A percentile compares a stretch with the other conserved stretches of the same genome.
Conservation (phyloP, 768 basidiomycete genomes). For the Hypholoma sublateritium region DNA sequence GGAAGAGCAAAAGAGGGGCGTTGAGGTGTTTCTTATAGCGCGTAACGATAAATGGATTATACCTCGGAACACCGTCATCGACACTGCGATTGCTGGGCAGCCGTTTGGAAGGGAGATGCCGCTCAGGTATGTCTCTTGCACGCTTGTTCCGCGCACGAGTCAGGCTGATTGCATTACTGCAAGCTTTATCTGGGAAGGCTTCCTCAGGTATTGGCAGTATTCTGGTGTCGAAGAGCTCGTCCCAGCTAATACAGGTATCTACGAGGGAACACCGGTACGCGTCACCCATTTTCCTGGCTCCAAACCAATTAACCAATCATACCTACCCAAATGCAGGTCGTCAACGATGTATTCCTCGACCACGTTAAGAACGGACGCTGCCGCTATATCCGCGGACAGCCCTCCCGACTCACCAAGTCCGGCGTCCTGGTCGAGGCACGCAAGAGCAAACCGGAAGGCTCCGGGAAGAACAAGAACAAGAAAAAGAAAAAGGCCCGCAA, state of each 20-base stretch:
- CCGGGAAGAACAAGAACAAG: conserved; percentile 16
- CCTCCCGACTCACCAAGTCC: conserved; percentile 32
- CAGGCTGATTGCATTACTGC: too few relatives aligned
- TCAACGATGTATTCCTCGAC: conserved; percentile 50
- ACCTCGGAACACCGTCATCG: conserved; percentile 44
- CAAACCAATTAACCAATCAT: neutral
- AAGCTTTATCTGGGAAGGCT: conserved; percentile 45
- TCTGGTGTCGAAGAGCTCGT: conserved; percentile 43
- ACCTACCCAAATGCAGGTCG: conserved; percentile 27
- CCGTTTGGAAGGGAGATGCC: conserved; percentile 56
- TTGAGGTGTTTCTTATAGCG: conserved; percentile 37
- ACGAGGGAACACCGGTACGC: conserved; percentile 45
- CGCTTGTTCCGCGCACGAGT: too few relatives aligned
- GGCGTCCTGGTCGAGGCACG: conserved; percentile 40
- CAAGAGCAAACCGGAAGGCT: conserved; percentile 23
- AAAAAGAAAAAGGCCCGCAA: conserved; percentile 16
- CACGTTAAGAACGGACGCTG: conserved; percentile 43
- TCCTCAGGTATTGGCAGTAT: conserved; percentile 44
- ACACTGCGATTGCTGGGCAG: conserved; percentile 46
- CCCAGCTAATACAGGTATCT: conserved; percentile 40
- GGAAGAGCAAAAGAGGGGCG: conserved; percentile 19
- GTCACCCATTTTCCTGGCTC: neutral
- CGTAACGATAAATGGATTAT: conserved; percentile 55
- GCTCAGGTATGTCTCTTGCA: conserved; percentile 29
- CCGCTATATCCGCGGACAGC: conserved; percentile 49